phyloP scores from a whole-genome alignment of 345 rosid genomes.

The Ricinus communis region DNA sequence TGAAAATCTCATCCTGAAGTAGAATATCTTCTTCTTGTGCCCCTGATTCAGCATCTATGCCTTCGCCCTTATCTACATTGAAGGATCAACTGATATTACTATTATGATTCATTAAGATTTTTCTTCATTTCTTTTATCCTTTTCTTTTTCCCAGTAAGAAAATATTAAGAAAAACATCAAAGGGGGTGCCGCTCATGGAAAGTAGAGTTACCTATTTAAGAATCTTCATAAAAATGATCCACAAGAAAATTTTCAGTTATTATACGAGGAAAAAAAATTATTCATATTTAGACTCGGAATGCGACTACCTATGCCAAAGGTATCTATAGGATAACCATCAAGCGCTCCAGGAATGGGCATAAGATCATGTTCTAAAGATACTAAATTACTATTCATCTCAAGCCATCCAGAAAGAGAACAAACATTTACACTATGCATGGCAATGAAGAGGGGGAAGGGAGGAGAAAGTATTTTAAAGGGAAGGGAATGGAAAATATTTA shows the following conservation, averaged over 20 bases:
- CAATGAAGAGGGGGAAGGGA: too few species aligned
- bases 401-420: background rate
- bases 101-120: background rate
- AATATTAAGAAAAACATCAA: background rate
- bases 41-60: conserved; percentile 68
- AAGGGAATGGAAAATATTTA: too few species aligned
- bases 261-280: too few species aligned
- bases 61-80: conserved; percentile 82
- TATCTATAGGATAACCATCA: background rate
- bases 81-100: conserved; percentile 17
- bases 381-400: background rate
- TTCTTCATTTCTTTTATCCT: background rate
- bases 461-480: too few species aligned
- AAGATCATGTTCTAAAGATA: background rate
- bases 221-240: background rate
- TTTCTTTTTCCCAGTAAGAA: background rate
- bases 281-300: conserved; percentile 17
- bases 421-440: too few species aligned
- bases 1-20: conserved; percentile 91
- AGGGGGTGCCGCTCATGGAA: background rate
- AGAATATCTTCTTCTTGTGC: conserved; percentile 78
- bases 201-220: background rate
- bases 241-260: background rate
- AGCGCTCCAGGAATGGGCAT: background rate
- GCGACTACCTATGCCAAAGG: conserved; percentile 4